Base-by-base conservation (phyloP, 2,329 filamentous ascomycete species). In the Paecilomyces formosus region DNA sequence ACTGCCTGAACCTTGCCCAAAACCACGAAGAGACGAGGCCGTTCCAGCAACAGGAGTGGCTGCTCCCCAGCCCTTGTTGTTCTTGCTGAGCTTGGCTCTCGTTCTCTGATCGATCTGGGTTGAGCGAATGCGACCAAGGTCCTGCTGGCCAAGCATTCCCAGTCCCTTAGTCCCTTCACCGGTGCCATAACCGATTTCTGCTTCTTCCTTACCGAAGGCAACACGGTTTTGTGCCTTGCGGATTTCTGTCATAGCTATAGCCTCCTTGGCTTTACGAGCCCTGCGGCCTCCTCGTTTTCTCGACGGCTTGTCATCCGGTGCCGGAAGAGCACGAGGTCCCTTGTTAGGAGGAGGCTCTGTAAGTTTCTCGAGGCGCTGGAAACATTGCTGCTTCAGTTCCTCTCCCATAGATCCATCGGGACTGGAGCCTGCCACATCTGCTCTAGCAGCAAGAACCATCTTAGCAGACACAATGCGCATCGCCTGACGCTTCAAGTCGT, bases 221-320 rank as follows among this genome's bases (percentile, higher is more conserved):
- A 99, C 88, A 57, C 94, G 85, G 77, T 99, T 99, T 76, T 97
- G 94, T 3, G 92, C 92, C 74, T 97, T 97, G 64, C 92, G 87
- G 30, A 99, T 80, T 57, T 99, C 94, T 0, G 94, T 99, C 91
- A 97, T 96, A 60, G 94, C 93, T 6, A 90, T 90, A 3, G 93
- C 92, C 74, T 96, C 94, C 82, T 99, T 99, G 60, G 93, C 93
- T 74, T 96, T 96, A 58, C 94, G 82, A 12, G 92, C 94, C 64
- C 92, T 83, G 57, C 93, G 82, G 55, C 94, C 94, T 73, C 94
- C 94, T 63, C 94, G 89, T 74, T 99, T 99, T 33, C 92, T 83
- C 0, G 90, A 87, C 1, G 92, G 94, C 73, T 97, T 99, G 75
- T 99, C 94, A 70, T 97, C 94, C 0, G 94, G 94, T 0, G 90